These are phyloP conservation scores for Zygotorulaspora chibaensis DNA, from an alignment of 805 yeast species.

Conservation along the genomic window DNA sequence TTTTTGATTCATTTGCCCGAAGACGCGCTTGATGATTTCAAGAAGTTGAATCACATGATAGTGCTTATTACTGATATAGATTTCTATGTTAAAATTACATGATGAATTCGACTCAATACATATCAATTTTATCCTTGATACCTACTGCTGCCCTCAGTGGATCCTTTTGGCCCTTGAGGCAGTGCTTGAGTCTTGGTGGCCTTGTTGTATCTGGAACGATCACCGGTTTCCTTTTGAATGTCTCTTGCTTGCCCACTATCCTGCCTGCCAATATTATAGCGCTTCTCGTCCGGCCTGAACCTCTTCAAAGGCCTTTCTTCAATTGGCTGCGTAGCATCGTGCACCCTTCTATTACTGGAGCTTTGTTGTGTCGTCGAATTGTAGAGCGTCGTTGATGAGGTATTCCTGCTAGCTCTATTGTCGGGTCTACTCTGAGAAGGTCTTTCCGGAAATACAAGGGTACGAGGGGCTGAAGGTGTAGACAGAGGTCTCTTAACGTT, in stretches of 20 bases:
- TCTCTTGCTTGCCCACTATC: slow-evolving; percentile 5
- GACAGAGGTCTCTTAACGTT: slow-evolving; percentile 4
- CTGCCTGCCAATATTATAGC: slow-evolving; percentile 5
- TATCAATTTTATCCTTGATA: slow-evolving; percentile 17
- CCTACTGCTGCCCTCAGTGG: slow-evolving; percentile 15
- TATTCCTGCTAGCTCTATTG: slow-evolving; percentile 1
- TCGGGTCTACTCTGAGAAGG: slow-evolving; percentile 10
- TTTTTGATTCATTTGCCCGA: background rate
- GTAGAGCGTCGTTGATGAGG: slow-evolving; percentile 2
- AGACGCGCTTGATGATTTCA: background rate
- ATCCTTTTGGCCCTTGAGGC: slow-evolving; percentile 27
- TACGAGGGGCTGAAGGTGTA: slow-evolving; percentile 7
- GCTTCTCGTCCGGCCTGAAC: slow-evolving; percentile 9
- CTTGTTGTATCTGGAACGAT: slow-evolving; percentile 10
- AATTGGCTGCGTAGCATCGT: slow-evolving; percentile 3
- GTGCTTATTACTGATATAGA: background rate
- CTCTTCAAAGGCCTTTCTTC: slow-evolving; percentile 17
- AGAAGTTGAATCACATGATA: background rate
- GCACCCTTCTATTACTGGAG: slow-evolving; percentile 3
- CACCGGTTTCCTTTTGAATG: slow-evolving; percentile 1
- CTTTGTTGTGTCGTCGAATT: background rate
- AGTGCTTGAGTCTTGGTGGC: slow-evolving; percentile 10
- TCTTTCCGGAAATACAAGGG: slow-evolving; percentile 12
- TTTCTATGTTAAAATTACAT: background rate
- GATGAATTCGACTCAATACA: background rate